Evolutionary conservation across 495 filamentous ascomycete species (phyloP), one percentile per base, ranked within the genome.

Genomic region (Penicillium coprophilum): DNA sequence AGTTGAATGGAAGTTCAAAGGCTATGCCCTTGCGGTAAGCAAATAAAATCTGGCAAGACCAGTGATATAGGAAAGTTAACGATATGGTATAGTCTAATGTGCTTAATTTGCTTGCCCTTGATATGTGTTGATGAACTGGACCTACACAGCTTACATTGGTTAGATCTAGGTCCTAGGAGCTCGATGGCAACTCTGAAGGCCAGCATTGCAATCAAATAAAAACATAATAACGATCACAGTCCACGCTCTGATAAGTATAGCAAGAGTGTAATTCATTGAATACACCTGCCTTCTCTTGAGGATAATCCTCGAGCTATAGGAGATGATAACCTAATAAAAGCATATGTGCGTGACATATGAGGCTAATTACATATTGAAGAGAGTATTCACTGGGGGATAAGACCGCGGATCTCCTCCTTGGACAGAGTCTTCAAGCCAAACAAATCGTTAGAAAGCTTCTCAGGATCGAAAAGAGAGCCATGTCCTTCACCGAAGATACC

Each of bases 401-500:
- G 13, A 6, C 50, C 49, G 20, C 48, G 34, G n/a, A 70, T 24
- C 23, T 71, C 65, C n/a, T 53, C 67, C 34, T 70, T 61, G 19
- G 58, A 68, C 54, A 75, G 47, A 15, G 44, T 24, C 57, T 62
- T 58, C 27, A 78, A 49, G 11, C 75, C 78, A 17, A 81, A 58
- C 27, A 76, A 46, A 30, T 71, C 66, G 61, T 81, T 81, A 21
- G 20, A 53, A 6, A 64, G 5, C 3, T 60, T 70, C 64, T 55
- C 41, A 44, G 53, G 17, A 58, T 55, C 50, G 5, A 78, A 71
- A 1, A 69, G 72, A 4, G 69, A 64, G 0, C 77, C 77, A 34
- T 71, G 78, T 17, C 72, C 79, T 20, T 81, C 78, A 0, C 65
- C 74, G 52, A 64, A 80, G 55, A 76, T 65, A 6, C 58, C 52